Conservation (phyloP, 192 early-diverging fungal genomes). For the Podila epigama region DNA sequence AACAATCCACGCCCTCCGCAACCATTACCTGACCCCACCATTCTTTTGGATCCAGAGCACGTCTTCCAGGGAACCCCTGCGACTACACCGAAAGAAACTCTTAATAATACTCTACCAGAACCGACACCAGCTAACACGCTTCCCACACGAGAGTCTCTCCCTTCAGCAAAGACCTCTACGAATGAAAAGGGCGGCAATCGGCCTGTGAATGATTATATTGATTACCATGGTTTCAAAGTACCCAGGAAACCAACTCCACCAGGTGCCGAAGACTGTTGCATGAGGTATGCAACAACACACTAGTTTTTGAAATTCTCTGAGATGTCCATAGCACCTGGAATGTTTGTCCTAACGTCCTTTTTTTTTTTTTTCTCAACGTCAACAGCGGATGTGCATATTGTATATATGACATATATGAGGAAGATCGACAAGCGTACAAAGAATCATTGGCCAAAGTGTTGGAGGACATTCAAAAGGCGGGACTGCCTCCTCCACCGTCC, state of each 20-base stretch:
- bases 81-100: slow-evolving; percentile 1
- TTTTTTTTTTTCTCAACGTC: background rate
- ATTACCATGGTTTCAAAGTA: slow-evolving; percentile 33
- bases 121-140: slow-evolving; percentile 12
- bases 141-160: slow-evolving; percentile 11
- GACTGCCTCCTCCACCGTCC: slow-evolving; percentile 30
- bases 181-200: slow-evolving; percentile 5
- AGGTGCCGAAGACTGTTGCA: slow-evolving; percentile 44
- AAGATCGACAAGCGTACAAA: slow-evolving; percentile 44
- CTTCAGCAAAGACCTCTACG: slow-evolving; percentile 7
- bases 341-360: background rate
- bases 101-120: slow-evolving; percentile 7
- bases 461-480: slow-evolving; percentile 22
- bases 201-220: background rate
- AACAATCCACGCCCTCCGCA: slow-evolving; percentile 17
- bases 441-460: slow-evolving; percentile 10
- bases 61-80: slow-evolving; percentile 17
- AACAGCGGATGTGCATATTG: slow-evolving; percentile 41
- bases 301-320: background rate
- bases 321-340: background rate
- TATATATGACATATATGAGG: slow-evolving; percentile 45
- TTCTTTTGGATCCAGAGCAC: slow-evolving; percentile 8
- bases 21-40: slow-evolving; percentile 1
- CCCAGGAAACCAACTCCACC: slow-evolving; percentile 36
- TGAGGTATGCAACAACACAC: too few species aligned